Conservation (phyloP, 2,329 filamentous ascomycete genomes). For the Fusarium protoensiforme region DNA sequence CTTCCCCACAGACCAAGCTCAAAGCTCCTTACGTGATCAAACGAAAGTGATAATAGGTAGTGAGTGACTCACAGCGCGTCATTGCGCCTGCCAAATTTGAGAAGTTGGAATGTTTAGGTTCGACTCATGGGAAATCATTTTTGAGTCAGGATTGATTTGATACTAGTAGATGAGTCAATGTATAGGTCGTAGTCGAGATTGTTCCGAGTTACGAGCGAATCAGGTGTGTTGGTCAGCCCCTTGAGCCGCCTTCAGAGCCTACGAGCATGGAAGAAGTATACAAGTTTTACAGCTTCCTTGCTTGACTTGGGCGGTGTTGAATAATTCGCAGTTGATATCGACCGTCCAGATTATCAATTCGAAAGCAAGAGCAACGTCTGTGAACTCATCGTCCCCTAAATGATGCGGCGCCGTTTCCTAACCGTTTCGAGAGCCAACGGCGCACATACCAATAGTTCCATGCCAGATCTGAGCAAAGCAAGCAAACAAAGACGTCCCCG, state of each 20-base stretch:
- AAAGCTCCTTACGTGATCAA: conserved; percentile 31
- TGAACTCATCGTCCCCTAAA: background rate
- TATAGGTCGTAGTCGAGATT: background rate
- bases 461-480: background rate
- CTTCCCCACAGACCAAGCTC: conserved; percentile 22
- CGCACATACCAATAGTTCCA: conserved; percentile 14
- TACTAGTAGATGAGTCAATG: background rate
- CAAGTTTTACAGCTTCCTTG: background rate
- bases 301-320: background rate
- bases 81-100: conserved; percentile 7
- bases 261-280: background rate
- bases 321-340: background rate
- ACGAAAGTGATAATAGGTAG: conserved; percentile 15
- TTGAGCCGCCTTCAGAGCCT: background rate
- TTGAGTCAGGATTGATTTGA: conserved; percentile 19
- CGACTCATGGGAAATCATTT: background rate
- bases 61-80: conserved; percentile 33
- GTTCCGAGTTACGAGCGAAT: background rate
- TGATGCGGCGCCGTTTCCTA: background rate
- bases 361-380: background rate
- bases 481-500: conserved; percentile 16
- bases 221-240: background rate
- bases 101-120: background rate
- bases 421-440: background rate
- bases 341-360: background rate